These are phyloP conservation scores for Aphelidium insulamus DNA, from an alignment of 371 early-diverging fungal species.

Conservation along the genomic window DNA sequence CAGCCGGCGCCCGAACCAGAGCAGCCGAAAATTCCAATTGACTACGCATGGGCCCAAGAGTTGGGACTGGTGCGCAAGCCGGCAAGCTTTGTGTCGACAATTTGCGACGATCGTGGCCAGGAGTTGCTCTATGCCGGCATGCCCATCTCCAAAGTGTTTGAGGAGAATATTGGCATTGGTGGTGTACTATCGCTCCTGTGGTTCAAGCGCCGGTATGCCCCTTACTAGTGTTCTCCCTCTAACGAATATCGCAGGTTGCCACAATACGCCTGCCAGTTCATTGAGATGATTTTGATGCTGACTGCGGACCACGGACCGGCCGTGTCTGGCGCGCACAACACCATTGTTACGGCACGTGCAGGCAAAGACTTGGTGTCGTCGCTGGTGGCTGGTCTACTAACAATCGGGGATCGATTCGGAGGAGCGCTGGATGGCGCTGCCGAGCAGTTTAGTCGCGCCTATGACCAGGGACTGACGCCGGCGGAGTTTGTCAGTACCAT, in stretches of 20 bases:
- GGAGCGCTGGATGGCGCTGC: slow-evolving; percentile 95
- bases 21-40: slow-evolving; percentile 94
- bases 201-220: slow-evolving; percentile 98
- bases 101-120: slow-evolving; percentile 95
- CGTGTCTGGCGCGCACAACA: slow-evolving; percentile 87
- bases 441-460: slow-evolving; percentile 59
- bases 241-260: too few relatives aligned
- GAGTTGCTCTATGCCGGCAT: slow-evolving; percentile 94
- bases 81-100: slow-evolving; percentile 90
- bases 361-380: slow-evolving; percentile 92
- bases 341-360: slow-evolving; percentile 94
- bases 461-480: slow-evolving; percentile 69
- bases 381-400: slow-evolving; percentile 77
- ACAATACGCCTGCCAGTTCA: slow-evolving; percentile 80
- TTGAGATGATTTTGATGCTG: slow-evolving; percentile 96
- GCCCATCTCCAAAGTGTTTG: slow-evolving; percentile 91
- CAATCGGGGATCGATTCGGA: slow-evolving; percentile 91
- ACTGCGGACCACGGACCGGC: slow-evolving; percentile 97
- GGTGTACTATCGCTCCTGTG: slow-evolving; percentile 88
- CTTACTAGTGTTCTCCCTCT: too few relatives aligned
- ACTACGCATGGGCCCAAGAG: slow-evolving; percentile 96
- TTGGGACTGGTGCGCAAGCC: slow-evolving; percentile 96
- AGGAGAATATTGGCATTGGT: slow-evolving; percentile 92
- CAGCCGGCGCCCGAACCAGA: slow-evolving; percentile 62
- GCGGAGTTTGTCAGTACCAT: slow-evolving; percentile 74